These are phyloP conservation scores for Gremmenia infestans DNA, from an alignment of 2,329 filamentous ascomycete species.

Conservation along the genomic window DNA sequence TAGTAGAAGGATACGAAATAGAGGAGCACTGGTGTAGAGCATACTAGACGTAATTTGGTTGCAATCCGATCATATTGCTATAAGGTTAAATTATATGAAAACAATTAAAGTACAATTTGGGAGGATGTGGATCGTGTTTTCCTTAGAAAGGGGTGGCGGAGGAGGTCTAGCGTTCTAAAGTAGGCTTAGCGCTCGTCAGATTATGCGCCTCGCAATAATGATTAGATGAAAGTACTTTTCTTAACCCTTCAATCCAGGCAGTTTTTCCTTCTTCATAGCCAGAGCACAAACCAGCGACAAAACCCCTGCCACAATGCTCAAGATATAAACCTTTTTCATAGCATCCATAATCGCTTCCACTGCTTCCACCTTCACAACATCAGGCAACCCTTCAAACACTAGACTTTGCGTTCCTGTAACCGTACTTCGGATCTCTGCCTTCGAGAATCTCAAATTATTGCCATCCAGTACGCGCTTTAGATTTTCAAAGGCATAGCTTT, in stretches of 20 bases:
- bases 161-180: too few species aligned
- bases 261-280: slow-evolving; percentile 26
- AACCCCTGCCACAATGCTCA: slow-evolving; percentile 27
- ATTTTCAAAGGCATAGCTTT: slow-evolving; percentile 28
- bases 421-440: slow-evolving; percentile 22
- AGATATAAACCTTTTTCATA: slow-evolving; percentile 26
- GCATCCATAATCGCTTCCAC: slow-evolving; percentile 26
- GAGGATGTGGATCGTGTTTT: too few species aligned
- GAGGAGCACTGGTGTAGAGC: too few species aligned
- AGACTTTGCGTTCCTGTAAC: slow-evolving; percentile 15
- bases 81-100: too few species aligned
- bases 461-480: slow-evolving; percentile 21
- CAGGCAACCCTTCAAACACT: slow-evolving; percentile 6
- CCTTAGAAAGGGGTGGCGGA: too few species aligned
- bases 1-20: too few species aligned
- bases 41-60: too few species aligned
- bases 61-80: too few species aligned
- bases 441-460: slow-evolving; percentile 6
- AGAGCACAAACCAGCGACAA: slow-evolving; percentile 21
- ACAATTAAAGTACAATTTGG: too few species aligned
- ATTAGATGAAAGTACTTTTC: too few species aligned
- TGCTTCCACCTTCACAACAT: slow-evolving; percentile 15
- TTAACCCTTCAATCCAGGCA: background rate
- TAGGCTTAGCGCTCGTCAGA: too few species aligned
- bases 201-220: too few species aligned